phyloP scores from a whole-genome alignment of 108 stramenopile genomes.

The Cyclotella kingstonii region DNA sequence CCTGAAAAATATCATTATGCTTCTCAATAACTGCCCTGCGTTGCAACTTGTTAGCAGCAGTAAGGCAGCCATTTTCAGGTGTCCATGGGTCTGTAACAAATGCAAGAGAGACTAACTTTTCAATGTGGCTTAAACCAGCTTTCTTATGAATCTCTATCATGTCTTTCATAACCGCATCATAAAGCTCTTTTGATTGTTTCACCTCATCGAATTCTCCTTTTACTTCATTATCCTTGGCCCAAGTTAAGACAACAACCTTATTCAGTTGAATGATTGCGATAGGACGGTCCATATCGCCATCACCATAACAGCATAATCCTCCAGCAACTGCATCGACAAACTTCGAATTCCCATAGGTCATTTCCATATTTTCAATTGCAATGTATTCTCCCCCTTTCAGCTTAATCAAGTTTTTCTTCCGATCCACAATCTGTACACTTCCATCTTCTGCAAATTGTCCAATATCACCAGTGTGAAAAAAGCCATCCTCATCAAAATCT shows the following conservation, averaged over 20 bases:
- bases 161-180: conserved; percentile 68
- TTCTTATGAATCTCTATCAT: conserved; percentile 67
- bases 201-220: conserved; percentile 56
- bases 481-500: conserved; percentile 74
- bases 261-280: conserved; percentile 77
- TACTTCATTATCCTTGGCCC: conserved; percentile 73
- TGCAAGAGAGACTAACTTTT: conserved; percentile 67
- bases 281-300: conserved; percentile 90
- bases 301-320: conserved; percentile 83
- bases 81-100: conserved; percentile 76
- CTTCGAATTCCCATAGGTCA: conserved; percentile 62
- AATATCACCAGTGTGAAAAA: conserved; percentile 89
- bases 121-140: conserved; percentile 70
- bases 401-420: conserved; percentile 95
- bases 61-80: conserved; percentile 85
- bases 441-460: conserved; percentile 85
- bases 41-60: conserved; percentile 88
- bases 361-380: conserved; percentile 85
- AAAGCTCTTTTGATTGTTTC: conserved; percentile 61
- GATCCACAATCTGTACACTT: conserved; percentile 81
- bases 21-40: conserved; percentile 68
- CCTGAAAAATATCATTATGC: conserved; percentile 63
- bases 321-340: conserved; percentile 80
- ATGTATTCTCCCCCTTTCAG: conserved; percentile 93
- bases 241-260: conserved; percentile 58